Evolutionary conservation across 2,329 filamentous ascomycete species (phyloP).

Genomic region (Colletotrichum theobromicola): DNA sequence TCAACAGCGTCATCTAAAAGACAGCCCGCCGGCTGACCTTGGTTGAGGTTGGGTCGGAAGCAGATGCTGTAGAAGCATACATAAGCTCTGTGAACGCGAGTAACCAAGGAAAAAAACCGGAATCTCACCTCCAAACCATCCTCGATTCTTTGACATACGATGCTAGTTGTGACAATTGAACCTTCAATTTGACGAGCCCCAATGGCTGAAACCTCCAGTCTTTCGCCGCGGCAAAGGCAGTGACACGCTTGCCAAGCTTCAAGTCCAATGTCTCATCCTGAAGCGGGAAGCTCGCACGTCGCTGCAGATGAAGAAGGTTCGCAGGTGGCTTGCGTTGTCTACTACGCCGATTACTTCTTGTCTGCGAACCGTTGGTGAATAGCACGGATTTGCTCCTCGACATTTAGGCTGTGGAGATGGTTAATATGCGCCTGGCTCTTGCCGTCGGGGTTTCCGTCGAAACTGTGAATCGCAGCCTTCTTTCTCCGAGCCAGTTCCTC

Average conservation of each 20-base stretch:
- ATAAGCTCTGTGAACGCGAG: not conserved
- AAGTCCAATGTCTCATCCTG: not conserved
- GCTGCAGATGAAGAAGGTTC: not conserved
- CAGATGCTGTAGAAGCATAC: not conserved
- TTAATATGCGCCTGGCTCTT: constrained; percentile 56
- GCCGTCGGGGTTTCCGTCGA: constrained; percentile 61
- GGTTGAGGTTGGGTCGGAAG: not conserved
- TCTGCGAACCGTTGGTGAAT: constrained; percentile 61
- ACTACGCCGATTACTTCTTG: not conserved
- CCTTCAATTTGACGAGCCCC: not conserved
- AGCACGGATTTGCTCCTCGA: constrained; percentile 82
- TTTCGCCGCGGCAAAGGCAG: not conserved
- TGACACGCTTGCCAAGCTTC: not conserved
- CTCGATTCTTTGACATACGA: not conserved
- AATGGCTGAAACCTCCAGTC: not conserved
- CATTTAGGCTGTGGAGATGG: constrained; percentile 73
- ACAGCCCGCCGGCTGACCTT: not conserved
- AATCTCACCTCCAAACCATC: not conserved
- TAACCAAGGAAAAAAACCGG: not conserved
- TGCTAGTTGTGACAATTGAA: not conserved
- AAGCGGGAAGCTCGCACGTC: not conserved
- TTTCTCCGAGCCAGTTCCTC: constrained; percentile 80
- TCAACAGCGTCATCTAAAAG: not conserved
- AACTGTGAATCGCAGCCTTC: constrained; percentile 67
- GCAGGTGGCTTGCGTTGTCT: not conserved